Base-by-base conservation (phyloP, 805 yeast genomes). In the Metschnikowia chrysomelidarum region DNA sequence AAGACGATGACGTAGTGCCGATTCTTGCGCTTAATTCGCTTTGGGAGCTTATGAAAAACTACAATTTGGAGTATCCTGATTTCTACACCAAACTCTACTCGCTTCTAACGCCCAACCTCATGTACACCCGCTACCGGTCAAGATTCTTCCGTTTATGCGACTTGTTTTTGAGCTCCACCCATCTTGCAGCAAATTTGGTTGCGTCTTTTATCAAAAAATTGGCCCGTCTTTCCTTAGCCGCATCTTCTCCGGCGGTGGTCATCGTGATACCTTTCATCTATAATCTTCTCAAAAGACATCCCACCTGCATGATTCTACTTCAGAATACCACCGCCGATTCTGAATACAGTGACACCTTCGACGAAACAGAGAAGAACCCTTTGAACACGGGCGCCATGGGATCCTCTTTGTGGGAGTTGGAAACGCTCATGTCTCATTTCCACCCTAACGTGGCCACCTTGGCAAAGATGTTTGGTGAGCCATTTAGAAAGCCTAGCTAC, bases 391-490 rank as follows among this genome's bases (percentile, higher is more conserved):
- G 76, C 21, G 97, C 98, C 4, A 65, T 89, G 22, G 80, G 75
- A 6, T 85, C 95, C 1, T 89, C 97, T 0, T 60, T 89, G 30
- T 93, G 98, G 98, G 98, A 93, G 60, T 56, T 91, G 38, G 86
- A 84, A 40, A 71, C 95, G 0, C 62, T 85, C 38, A 77, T 81
- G 67, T 61, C 76, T 9, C 98, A 93, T 57, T 91, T 88, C 55
- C 98, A 93, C 62, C 97, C 98, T 11, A 93, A 93, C 52, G 87
- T 93, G 9, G 91, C 96, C 1, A 83, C 96, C 0, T 68, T 93
- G 49, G 96, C 96, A 12, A 82, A 79, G 55, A 85, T 93, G 19
- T 84, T 86, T 54, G 73, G 80, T 13, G 96, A 93, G 60, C 96
- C 96, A 3, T 91, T 88, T 65, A 76, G 81, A 54, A 93, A 93